A percentile compares a stretch with the other conserved stretches of the same genome.
Evolutionary conservation across 2,329 filamentous ascomycete species (phyloP).

Genomic region (Nigrospora oryzae): DNA sequence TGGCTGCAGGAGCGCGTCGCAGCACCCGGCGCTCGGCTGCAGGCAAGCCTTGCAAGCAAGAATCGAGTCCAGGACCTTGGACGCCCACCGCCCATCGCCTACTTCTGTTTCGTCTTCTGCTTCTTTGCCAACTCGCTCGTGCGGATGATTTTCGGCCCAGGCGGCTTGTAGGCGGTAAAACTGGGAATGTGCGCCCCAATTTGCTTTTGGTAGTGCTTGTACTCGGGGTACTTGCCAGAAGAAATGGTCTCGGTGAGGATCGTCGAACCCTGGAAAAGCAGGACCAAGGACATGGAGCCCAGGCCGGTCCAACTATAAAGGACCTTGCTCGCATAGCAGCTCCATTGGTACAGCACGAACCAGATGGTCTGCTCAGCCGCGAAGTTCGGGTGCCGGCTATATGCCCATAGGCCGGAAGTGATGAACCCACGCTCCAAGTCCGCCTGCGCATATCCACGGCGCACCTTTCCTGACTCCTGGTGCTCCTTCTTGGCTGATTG

Average conservation of each 20-base stretch:
- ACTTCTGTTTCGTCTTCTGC: constrained; percentile 31
- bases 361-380: constrained; percentile 86
- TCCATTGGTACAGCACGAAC: constrained; percentile 84
- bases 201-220: constrained; percentile 71
- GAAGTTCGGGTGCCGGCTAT: constrained; percentile 91
- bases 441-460: constrained; percentile 53
- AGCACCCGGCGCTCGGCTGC: too few species aligned
- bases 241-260: constrained; percentile 80
- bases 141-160: constrained; percentile 30
- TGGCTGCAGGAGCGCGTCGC: too few species aligned
- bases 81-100: constrained; percentile 3
- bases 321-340: constrained; percentile 62
- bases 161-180: constrained; percentile 32
- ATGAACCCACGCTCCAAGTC: constrained; percentile 89
- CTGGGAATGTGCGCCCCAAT: constrained; percentile 79
- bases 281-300: constrained; percentile 61
- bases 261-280: constrained; percentile 85
- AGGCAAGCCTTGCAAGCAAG: too few species aligned
- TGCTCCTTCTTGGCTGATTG: constrained; percentile 76
- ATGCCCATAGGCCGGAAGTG: constrained; percentile 76
- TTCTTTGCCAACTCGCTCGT: constrained; percentile 41
- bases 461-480: constrained; percentile 62
- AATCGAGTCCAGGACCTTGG: too few species aligned
- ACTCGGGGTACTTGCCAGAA: constrained; percentile 78
- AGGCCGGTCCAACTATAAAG: constrained; percentile 71